Conservation (phyloP, 225 moss, liverwort and hornwort genomes). For the Antitrichia curtipendula region DNA sequence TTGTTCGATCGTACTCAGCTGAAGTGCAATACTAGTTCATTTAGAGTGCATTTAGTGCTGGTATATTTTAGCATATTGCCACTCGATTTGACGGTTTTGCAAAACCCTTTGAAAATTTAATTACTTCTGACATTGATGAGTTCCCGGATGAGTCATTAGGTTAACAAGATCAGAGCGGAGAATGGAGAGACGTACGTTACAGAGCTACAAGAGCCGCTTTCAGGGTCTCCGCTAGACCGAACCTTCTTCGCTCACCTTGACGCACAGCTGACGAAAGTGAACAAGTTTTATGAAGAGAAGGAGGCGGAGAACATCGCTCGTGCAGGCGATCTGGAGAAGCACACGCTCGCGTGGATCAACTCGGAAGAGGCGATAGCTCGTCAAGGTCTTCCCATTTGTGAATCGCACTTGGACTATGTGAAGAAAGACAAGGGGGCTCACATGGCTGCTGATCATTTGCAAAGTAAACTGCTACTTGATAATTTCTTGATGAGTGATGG, state of each 20-base stretch:
- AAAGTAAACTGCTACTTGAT: neutral
- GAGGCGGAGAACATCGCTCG: conserved; percentile 33
- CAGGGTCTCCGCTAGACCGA: conserved; percentile 28
- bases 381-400: neutral
- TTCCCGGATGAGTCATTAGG: neutral
- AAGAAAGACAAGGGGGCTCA: neutral
- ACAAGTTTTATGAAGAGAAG: conserved; percentile 41
- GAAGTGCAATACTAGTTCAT: neutral
- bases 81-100: neutral
- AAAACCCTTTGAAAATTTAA: neutral
- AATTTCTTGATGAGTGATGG: neutral
- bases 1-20: neutral
- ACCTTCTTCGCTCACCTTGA: conserved; percentile 26
- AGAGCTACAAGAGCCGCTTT: conserved; percentile 35
- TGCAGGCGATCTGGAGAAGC: conserved; percentile 46
- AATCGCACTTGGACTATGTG: neutral
- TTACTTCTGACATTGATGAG: neutral
- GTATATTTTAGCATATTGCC: neutral
- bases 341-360: conserved; percentile 39
- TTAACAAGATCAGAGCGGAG: neutral
- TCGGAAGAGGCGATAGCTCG: conserved; percentile 19
- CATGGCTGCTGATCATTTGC: neutral
- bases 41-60: neutral
- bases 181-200: conserved; percentile 14
- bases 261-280: conserved; percentile 18